Percentiles rank a stretch among this genome's conserved stretches.
Evolutionary conservation across 768 basidiomycete genomes (phyloP).

Genomic region (Pseudohyphozyma bogoriensis): DNA sequence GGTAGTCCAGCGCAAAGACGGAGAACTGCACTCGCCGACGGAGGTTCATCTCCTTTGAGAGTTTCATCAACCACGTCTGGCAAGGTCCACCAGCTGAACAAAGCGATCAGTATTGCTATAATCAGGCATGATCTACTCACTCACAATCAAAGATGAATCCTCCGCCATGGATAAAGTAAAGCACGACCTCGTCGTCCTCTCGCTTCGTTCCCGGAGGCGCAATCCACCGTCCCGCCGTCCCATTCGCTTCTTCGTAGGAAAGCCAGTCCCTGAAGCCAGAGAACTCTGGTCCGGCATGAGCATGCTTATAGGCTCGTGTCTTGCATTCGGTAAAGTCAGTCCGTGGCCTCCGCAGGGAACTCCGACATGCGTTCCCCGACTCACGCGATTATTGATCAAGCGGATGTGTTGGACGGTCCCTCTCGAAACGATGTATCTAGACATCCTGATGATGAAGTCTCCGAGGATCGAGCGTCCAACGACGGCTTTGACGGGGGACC

Average conservation of each 20-base stretch:
- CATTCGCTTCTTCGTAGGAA: slow-evolving; percentile 9
- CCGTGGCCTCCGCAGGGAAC: not conserved
- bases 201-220: slow-evolving; percentile 9
- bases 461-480: not conserved
- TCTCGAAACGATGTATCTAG: not conserved
- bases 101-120: not conserved
- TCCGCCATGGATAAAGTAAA: slow-evolving; percentile 19
- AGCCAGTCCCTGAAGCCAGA: slow-evolving; percentile 5
- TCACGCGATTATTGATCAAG: not conserved
- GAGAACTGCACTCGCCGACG: slow-evolving; percentile 13
- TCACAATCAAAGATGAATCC: too few relatives aligned
- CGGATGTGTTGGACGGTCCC: not conserved
- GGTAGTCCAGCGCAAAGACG: slow-evolving; percentile 18
- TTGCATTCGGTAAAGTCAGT: not conserved
- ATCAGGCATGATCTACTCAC: not conserved
- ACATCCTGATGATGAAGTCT: not conserved
- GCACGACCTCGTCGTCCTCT: slow-evolving; percentile 11
- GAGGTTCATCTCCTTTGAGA: slow-evolving; percentile 1
- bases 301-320: slow-evolving; percentile 3
- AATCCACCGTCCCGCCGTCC: slow-evolving; percentile 13
- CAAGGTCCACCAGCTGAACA: not conserved
- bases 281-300: not conserved
- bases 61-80: not conserved
- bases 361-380: not conserved
- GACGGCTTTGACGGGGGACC: not conserved